phyloP scores from a whole-genome alignment of 139 green algal genomes.

The Monoraphidium neglectum region DNA sequence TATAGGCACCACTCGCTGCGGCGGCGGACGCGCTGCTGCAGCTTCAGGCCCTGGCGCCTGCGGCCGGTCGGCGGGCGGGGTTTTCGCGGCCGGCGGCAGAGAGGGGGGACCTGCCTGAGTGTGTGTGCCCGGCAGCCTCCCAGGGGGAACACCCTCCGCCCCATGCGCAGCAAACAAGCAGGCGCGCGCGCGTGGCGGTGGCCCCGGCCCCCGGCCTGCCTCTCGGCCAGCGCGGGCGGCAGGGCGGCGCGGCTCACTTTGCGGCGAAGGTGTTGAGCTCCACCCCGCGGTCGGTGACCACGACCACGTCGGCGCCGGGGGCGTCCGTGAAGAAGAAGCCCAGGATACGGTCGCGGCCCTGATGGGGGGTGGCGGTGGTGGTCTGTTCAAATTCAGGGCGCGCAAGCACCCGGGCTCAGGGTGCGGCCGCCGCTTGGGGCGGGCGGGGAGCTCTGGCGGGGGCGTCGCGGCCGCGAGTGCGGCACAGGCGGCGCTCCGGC shows the following conservation, averaged over 20 bases:
- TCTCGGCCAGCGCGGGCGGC: too few relatives aligned
- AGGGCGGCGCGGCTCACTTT: neutral
- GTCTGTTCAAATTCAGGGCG: neutral
- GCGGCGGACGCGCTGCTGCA: slow-evolving; percentile 17
- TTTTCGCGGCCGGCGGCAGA: neutral
- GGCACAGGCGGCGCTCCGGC: too few relatives aligned
- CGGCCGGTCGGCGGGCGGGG: neutral
- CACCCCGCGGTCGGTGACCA: slow-evolving; percentile 41
- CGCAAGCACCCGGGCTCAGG: too few relatives aligned
- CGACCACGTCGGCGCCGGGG: slow-evolving; percentile 46
- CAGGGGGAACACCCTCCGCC: too few relatives aligned
- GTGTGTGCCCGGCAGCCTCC: too few relatives aligned
- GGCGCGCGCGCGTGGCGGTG: too few relatives aligned
- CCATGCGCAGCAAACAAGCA: too few relatives aligned
- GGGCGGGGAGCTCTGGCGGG: too few relatives aligned
- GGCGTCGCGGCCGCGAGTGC: too few relatives aligned
- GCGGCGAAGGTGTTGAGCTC: slow-evolving; percentile 44
- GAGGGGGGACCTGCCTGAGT: neutral
- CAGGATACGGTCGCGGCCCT: slow-evolving; percentile 33
- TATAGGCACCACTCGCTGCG: slow-evolving; percentile 33
- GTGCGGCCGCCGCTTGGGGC: too few relatives aligned
- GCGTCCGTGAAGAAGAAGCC: slow-evolving; percentile 60
- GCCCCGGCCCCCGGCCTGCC: too few relatives aligned
- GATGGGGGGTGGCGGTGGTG: too few relatives aligned
- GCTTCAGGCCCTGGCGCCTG: slow-evolving; percentile 17